These are phyloP conservation scores for Albifimbria verrucaria DNA, from an alignment of 2,329 filamentous ascomycete genomes.

Conservation along the genomic window DNA sequence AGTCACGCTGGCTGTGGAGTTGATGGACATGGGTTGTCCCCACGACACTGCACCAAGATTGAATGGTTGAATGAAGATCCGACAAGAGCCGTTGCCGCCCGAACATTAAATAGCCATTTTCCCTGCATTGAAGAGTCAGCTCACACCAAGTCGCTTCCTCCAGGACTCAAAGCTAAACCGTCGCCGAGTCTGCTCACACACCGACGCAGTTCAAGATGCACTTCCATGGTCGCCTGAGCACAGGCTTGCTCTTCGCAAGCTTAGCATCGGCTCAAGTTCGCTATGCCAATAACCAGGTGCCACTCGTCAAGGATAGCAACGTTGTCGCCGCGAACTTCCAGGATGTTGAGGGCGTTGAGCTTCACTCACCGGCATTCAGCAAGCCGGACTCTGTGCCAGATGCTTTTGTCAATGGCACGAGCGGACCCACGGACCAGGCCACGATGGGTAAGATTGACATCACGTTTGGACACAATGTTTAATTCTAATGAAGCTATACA, in stretches of 20 bases:
- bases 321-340: conserved; percentile 19
- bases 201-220: no score
- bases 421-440: conserved; percentile 21
- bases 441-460: background rate
- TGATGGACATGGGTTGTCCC: no score
- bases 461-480: background rate
- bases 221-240: background rate
- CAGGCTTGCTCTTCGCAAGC: conserved; percentile 14
- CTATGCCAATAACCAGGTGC: conserved; percentile 23
- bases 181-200: no score
- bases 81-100: no score
- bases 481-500: background rate
- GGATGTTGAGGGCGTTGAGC: conserved; percentile 14
- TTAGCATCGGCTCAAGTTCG: conserved; percentile 13
- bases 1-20: no score
- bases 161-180: no score
- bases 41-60: no score
- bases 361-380: conserved; percentile 22
- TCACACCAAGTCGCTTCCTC: no score
- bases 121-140: no score
- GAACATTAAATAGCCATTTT: no score
- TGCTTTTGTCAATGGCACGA: conserved; percentile 22
- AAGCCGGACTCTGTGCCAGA: conserved; percentile 16
- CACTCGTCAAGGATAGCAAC: conserved; percentile 15
- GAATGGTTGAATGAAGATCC: no score